Evolutionary conservation across 164 flowering plant species (phyloP), one percentile per base, ranked within the genome.

Genomic region (Chloranthus sessilifolius): DNA sequence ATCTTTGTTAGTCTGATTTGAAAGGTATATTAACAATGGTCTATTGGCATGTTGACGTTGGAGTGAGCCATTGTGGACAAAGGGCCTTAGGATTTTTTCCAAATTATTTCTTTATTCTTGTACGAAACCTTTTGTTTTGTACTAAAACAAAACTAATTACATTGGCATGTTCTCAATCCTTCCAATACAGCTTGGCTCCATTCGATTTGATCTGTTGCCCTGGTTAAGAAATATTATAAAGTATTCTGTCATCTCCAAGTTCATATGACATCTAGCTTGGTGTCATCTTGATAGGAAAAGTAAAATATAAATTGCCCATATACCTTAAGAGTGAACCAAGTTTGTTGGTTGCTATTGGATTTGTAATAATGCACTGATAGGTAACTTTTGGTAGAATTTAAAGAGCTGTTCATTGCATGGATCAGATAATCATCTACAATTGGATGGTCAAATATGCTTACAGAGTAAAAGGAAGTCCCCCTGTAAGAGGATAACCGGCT

Each of bases 401-500:
- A 29, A 48, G 15, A 39, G 2, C 22, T 3, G 15, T 1, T 41
- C n/a, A 47, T 53, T 41, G 39, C 36, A 9, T 66, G 59, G 22
- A 24, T 31, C 72, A 83, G 95, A 75, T 69, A 65, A 84, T 59
- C 76, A 49, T 42, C 46, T 82, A 69, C 67, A 75, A 51, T 49
- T 75, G 68, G 74, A 66, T 29, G 61, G 50, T 50, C 71, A 77
- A 46, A 58, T 82, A 42, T 66, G 58, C 56, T 56, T 82, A 50
- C 63, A 58, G 47, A 72, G 88, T 4, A 88, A 84, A 61, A 86
- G 80, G 83, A 88, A 80, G 62, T 52, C 63, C 19, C 50, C 81
- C 4, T 61, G 79, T 38, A 84, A 71, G 58, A 71, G 81, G 61
- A 80, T 88, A 56, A 84, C 78, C 52, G 85, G 96, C 33, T 82